Base-by-base conservation (phyloP, 2,329 filamentous ascomycete genomes). In the Cercospora brassicicola region DNA sequence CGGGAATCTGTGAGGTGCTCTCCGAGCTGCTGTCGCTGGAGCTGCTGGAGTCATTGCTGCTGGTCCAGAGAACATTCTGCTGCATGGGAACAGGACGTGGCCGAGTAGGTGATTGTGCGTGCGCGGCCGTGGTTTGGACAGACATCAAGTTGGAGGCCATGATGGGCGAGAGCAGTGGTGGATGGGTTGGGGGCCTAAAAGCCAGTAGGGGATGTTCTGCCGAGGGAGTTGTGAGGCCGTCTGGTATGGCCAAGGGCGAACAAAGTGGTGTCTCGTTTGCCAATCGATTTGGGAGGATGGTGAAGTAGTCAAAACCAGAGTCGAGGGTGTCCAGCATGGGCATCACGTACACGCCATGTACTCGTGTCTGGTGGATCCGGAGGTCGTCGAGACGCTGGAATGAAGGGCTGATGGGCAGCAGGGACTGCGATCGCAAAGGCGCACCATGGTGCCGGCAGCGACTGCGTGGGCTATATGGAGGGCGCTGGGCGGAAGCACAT, bases 21-120 rank as follows among this genome's bases (percentile, higher is more conserved):
- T 68, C 71, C 53, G 65, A 72, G 67, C 55, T 72, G 67, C 55
- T 67, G 53, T 66, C 63, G 39, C 55, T 53, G 8, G 74, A 76
- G 33, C 65, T 66, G n/a, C 63, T 61, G 2, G 76, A 76, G 45
- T 75, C 72, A 68, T 78, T 75, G 66, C 73, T 75, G 56, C 73
- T 74, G 39, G 77, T 73, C 64, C 75, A 73, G 0, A 78, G 74
- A 4, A 79, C 74, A 62, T 78, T 76, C 23, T 65, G 63, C 59
- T 78, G 77, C 11, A 78, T 66, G 7, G 77, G 78, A 30, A 71
- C 67, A 48, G 76, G 75, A 36, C 71, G 70, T 31, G 78, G 78
- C 67, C 78, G 69, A 48, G 59, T 59, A 7, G 71, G 15, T n/a
- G 66, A 18, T 59, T 68, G 62, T 15, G 65, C 66, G 66, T 77